Conservation (phyloP, 257 asterid genomes). For the Rehmannia glutinosa region DNA sequence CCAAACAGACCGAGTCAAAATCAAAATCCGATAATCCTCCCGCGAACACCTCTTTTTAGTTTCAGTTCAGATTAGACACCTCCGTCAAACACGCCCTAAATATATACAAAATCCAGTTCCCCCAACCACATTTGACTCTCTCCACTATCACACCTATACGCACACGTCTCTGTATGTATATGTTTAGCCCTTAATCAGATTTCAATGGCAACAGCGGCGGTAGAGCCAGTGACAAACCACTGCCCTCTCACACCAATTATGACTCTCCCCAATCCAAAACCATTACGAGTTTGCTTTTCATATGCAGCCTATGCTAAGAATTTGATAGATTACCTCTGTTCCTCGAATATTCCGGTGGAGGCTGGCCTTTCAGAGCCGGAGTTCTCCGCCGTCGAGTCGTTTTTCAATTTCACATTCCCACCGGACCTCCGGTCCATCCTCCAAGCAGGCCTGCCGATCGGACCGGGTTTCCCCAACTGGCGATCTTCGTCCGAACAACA, state of each 20-base stretch:
- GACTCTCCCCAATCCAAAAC: too few species aligned
- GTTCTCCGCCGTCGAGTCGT: conserved; percentile 49
- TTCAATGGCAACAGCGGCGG: conserved; percentile 28
- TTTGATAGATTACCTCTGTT: too few species aligned
- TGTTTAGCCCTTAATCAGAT: conserved; percentile 6
- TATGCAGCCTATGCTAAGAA: too few species aligned
- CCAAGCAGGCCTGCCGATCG: conserved; percentile 75
- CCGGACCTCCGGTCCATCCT: conserved; percentile 84
- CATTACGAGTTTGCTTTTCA: too few species aligned
- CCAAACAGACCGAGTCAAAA: too few species aligned
- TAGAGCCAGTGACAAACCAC: conserved; percentile 3
- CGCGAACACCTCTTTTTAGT: too few species aligned
- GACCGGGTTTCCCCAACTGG: conserved; percentile 79
- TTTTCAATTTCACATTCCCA: conserved; percentile 48
- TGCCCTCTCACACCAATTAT: conserved; percentile 19
- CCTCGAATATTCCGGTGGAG: conserved; percentile 56
- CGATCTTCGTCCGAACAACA: too few species aligned
- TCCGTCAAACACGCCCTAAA: conserved; percentile 24
- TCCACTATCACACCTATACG: background rate
- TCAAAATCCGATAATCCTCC: too few species aligned
- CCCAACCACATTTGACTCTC: background rate
- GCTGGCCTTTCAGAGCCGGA: conserved; percentile 61
- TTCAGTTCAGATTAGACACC: background rate
- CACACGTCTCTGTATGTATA: background rate
- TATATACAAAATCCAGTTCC: conserved; percentile 1